Base-by-base conservation (phyloP, 169 alveolate genomes). In the Cystoisospora suis region DNA sequence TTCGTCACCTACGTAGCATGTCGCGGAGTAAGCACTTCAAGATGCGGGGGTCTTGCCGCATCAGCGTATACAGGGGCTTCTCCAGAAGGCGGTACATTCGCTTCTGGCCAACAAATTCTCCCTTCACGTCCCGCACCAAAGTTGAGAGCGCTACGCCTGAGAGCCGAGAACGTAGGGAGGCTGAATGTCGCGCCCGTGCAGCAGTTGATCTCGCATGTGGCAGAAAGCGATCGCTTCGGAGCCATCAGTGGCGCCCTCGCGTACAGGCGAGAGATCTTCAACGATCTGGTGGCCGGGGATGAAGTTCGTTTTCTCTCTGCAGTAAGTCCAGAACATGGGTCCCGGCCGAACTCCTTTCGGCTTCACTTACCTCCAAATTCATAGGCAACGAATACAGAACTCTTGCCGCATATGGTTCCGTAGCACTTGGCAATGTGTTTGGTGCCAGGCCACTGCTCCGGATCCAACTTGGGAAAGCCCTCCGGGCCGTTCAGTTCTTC, bases 81-180 rank as follows among this genome's bases (percentile, higher is more conserved):
- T 96, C 96, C 49, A 89, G 80, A 3, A 96, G 93, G 53, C 86
- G 87, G 91, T 96, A 96, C 34, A 95, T 93, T 90, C 98, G 89
- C 92, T 96, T 96, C 0, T 96, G 96, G 91, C 92, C 93, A 72
- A 85, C 93, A 86, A 96, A 96, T 49, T 94, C 95, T 0, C 98
- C 98, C 92, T 95, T 94, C 7, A 95, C 90, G 47, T 94, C 92
- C 81, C 94, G 94, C 46, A 94, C 36, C 34, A 88, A 81, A 77
- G 94, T 87, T 45, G 93, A 77, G 34, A 95, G 81, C 42, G 96
- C 87, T 38, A 58, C 81, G n/a, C 98, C 81, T 72, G 81, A 12
- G 65, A 15, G 23, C 65, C 29, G 23, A 15, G 12, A 12, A 23
- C 12, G 23, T 15, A 23, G 29, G 29, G 23, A 12, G 12, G 65